A percentile compares a stretch with the other conserved stretches of the same genome.
Conservation (phyloP, 2,329 filamentous ascomycete species). For the Phaeosphaeriaceae sp. region DNA sequence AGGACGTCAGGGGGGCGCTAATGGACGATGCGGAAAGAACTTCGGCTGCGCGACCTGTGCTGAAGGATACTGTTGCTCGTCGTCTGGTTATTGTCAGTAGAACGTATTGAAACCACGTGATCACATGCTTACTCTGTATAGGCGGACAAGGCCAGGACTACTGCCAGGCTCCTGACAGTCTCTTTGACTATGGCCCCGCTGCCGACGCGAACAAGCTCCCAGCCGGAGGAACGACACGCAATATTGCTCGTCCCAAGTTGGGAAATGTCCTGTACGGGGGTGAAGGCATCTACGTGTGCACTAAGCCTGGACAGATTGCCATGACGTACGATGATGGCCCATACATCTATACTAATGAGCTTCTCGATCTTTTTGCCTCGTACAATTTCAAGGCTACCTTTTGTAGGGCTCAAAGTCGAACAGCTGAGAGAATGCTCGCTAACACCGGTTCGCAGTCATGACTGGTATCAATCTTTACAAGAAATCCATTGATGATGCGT, state of each 20-base stretch:
- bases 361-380: conserved; percentile 65
- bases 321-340: conserved; percentile 74
- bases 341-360: conserved; percentile 64
- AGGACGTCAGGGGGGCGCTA: conserved; percentile 42
- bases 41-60: conserved; percentile 39
- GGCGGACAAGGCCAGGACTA: conserved; percentile 50
- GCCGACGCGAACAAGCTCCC: conserved; percentile 66
- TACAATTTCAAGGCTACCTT: conserved; percentile 71
- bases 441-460: conserved; percentile 62
- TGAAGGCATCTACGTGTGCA: conserved; percentile 62
- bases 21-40: conserved; percentile 39
- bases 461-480: conserved; percentile 64
- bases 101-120: background rate
- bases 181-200: conserved; percentile 64
- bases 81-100: conserved; percentile 40
- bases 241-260: conserved; percentile 59
- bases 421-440: conserved; percentile 56
- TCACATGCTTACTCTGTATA: background rate
- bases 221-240: conserved; percentile 61
- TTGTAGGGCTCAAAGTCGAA: conserved; percentile 44
- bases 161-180: conserved; percentile 67
- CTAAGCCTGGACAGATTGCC: conserved; percentile 63
- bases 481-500: conserved; percentile 60
- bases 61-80: conserved; percentile 44
- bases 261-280: conserved; percentile 65